Percentiles rank a stretch among this genome's conserved stretches.
phyloP scores from a whole-genome alignment of 2,329 filamentous ascomycete species.

The Didymella exigua region DNA sequence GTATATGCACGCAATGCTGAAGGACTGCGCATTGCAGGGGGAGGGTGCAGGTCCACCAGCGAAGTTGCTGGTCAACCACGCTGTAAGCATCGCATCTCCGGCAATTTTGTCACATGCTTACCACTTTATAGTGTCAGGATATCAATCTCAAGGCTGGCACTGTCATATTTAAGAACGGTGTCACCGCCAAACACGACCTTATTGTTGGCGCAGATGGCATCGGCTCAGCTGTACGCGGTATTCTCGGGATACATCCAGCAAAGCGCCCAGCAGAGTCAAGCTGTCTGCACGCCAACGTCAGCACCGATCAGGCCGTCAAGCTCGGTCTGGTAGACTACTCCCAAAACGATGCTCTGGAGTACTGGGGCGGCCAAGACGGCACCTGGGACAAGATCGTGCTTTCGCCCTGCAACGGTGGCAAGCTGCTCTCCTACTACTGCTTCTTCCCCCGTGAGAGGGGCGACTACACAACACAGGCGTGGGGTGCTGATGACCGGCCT shows the following conservation, averaged over 20 bases:
- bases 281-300: conserved; percentile 70
- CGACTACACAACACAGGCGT: conserved; percentile 66
- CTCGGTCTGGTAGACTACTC: conserved; percentile 69
- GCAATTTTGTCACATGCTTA: background rate
- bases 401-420: conserved; percentile 70
- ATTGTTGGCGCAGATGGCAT: conserved; percentile 71
- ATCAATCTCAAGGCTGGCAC: conserved; percentile 58
- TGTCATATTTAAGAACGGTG: conserved; percentile 54
- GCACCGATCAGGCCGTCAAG: conserved; percentile 63
- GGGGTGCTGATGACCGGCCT: conserved; percentile 59
- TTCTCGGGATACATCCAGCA: conserved; percentile 66
- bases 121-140: conserved; percentile 46
- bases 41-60: conserved; percentile 61
- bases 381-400: conserved; percentile 71
- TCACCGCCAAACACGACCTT: conserved; percentile 60
- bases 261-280: conserved; percentile 65
- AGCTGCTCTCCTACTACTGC: conserved; percentile 71
- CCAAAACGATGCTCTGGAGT: conserved; percentile 65
- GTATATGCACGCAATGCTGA: conserved; percentile 71
- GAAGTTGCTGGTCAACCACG: conserved; percentile 62
- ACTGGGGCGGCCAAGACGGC: conserved; percentile 72
- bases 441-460: conserved; percentile 67
- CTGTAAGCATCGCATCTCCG: conserved; percentile 10
- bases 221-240: conserved; percentile 66
- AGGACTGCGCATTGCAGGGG: conserved; percentile 61